These are phyloP conservation scores for Haematococcus lacustris DNA, from an alignment of 139 green algal species.

Conservation along the genomic window DNA sequence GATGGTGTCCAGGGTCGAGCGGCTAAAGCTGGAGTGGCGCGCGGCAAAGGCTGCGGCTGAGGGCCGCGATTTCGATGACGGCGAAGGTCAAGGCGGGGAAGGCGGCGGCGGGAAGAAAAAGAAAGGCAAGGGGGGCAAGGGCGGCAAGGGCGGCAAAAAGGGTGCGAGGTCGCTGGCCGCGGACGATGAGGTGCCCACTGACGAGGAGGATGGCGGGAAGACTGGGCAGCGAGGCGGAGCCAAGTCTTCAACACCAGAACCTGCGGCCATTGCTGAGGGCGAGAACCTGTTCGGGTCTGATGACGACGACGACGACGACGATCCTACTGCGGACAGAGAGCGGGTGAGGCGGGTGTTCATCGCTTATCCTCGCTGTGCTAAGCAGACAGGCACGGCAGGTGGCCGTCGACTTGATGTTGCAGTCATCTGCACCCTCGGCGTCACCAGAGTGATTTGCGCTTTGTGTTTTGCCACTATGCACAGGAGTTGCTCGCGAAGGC, in stretches of 20 bases:
- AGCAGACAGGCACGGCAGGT: background rate
- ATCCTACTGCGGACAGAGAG: background rate
- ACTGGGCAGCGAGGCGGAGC: background rate
- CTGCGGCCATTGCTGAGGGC: background rate
- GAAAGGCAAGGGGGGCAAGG: slow-evolving; percentile 5
- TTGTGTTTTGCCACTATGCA: background rate
- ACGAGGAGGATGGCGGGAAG: background rate
- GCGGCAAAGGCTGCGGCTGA: background rate
- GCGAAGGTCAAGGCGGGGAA: background rate
- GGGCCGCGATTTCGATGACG: no score
- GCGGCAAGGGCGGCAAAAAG: background rate
- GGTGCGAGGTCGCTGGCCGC: background rate
- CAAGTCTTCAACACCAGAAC: background rate
- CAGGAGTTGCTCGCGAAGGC: slow-evolving; percentile 2
- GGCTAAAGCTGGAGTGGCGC: slow-evolving; percentile 21
- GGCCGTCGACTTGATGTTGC: background rate
- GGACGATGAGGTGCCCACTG: slow-evolving; percentile 1
- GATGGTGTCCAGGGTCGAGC: slow-evolving; percentile 24
- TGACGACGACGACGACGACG: background rate
- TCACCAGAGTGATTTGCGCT: background rate
- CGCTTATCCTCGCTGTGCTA: background rate
- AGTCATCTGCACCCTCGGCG: background rate
- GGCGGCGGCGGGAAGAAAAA: background rate
- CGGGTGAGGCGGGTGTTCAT: background rate
- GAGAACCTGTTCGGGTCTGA: slow-evolving; percentile 4